These are phyloP conservation scores for Daldinia sp. DNA, from an alignment of 2,329 filamentous ascomycete genomes.

Conservation along the genomic window DNA sequence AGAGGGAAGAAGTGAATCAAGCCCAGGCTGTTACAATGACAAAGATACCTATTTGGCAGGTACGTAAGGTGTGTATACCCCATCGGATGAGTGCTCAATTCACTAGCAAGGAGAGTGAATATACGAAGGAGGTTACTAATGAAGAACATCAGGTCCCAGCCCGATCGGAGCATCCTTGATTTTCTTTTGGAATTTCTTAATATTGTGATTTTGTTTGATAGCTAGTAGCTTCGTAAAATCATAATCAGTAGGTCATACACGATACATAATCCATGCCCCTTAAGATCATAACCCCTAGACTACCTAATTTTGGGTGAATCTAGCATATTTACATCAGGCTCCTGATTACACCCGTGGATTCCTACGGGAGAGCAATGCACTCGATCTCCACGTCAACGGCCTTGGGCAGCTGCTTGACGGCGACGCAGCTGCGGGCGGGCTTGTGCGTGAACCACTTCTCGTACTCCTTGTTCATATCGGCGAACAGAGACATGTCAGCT, in stretches of 20 bases:
- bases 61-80: constrained; percentile 20
- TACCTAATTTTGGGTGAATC: neutral
- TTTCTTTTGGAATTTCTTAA: neutral
- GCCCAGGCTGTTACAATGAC: constrained; percentile 27
- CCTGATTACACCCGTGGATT: neutral
- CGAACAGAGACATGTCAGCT: constrained; percentile 89
- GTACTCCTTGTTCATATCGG: constrained; percentile 85
- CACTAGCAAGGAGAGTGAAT: neutral
- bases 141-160: neutral
- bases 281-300: neutral
- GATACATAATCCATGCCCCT: neutral
- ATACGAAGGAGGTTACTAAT: neutral
- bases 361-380: constrained; percentile 74
- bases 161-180: neutral
- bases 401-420: constrained; percentile 88
- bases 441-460: constrained; percentile 84
- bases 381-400: constrained; percentile 90
- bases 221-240: neutral
- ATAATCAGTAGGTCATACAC: neutral
- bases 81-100: neutral
- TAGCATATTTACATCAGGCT: constrained; percentile 7
- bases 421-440: constrained; percentile 88
- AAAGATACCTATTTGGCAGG: constrained; percentile 14
- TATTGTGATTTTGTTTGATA: neutral
- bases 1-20: constrained; percentile 33